These are phyloP conservation scores for Talaromyces sp. DNA, from an alignment of 2,329 filamentous ascomycete genomes.

Conservation along the genomic window DNA sequence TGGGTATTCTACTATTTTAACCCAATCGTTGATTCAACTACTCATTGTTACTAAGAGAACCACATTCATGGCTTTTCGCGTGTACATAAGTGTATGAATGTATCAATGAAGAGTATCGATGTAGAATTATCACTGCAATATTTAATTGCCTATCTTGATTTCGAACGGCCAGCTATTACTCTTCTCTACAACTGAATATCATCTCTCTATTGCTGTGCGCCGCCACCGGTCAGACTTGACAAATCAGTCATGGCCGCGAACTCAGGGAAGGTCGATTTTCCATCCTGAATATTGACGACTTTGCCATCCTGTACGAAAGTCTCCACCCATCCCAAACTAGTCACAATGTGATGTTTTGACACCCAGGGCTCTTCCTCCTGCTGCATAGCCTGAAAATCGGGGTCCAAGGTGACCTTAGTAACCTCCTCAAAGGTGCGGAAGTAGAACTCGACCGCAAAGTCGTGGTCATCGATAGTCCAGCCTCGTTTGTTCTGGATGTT, in stretches of 20 bases:
- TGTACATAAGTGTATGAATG: too few species aligned
- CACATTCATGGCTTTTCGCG: too few species aligned
- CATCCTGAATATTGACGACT: slow-evolving; percentile 21
- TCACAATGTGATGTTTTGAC: slow-evolving; percentile 15
- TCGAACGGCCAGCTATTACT: not conserved
- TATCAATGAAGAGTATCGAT: too few species aligned
- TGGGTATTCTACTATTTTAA: too few species aligned
- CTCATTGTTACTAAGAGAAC: too few species aligned
- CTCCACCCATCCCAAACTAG: slow-evolving; percentile 23
- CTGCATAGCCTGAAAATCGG: slow-evolving; percentile 22
- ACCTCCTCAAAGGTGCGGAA: slow-evolving; percentile 21
- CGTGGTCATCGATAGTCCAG: slow-evolving; percentile 12
- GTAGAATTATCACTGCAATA: too few species aligned
- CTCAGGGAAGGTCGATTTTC: not conserved
- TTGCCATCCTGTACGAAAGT: slow-evolving; percentile 21
- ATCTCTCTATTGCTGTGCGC: not conserved
- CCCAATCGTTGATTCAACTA: too few species aligned
- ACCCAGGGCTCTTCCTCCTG: slow-evolving; percentile 20
- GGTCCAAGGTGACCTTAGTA: slow-evolving; percentile 18
- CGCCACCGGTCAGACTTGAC: not conserved
- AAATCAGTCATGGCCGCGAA: slow-evolving; percentile 1
- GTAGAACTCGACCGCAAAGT: slow-evolving; percentile 22
- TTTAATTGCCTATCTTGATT: too few species aligned
- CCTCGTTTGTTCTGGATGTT: not conserved
- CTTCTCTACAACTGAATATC: not conserved